Evolutionary conservation across 2,329 filamentous ascomycete genomes (phyloP), one percentile per base, ranked within the genome.

Genomic region (Claviceps purpurea): DNA sequence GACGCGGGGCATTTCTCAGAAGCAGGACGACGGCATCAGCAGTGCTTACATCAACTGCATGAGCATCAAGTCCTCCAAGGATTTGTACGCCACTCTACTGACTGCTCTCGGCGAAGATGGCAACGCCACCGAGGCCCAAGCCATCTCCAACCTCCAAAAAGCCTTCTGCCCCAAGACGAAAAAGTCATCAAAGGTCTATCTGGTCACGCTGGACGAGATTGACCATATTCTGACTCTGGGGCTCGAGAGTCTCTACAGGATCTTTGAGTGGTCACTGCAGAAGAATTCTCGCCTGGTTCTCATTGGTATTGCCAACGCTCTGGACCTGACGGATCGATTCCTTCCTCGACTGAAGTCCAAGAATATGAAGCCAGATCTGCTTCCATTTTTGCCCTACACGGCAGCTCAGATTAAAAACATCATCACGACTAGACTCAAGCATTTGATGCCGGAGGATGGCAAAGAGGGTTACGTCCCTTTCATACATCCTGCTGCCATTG

Each of bases 241-340:
- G 59, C 73, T 93, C 54, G 89, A 94, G 59, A 85, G 93, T 51
- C 74, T 98, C 14, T 96, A 97, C 69, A 86, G 82, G 56, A 74
- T 98, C n/a, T 96, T 98, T 59, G 90, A 96, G 65, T 97, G 91
- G 90, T 94, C 93, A 1, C 73, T 98, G 61, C 81, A 88, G 56
- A 82, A 82, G 56, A 79, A 80, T 1, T 96, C 93, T 0, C 81
- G 80, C 20, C 81, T 98, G 5, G 74, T 93, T 39, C 74, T 98
- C 18, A 79, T 98, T 49, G 93, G 93, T 47, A 95, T 98, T 62
- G 93, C 93, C 59, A 98, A 98, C 62, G 93, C 93, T 4, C 75
- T 98, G 51, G 93, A 98, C 64, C 74, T 98, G 52, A 98, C 93
- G 0, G 93, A 97, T 64, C 87, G 93, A 10, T 95, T 96, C 60